Evolutionary conservation across 2,329 filamentous ascomycete species (phyloP).

Genomic region (Alternaria metachromatica): DNA sequence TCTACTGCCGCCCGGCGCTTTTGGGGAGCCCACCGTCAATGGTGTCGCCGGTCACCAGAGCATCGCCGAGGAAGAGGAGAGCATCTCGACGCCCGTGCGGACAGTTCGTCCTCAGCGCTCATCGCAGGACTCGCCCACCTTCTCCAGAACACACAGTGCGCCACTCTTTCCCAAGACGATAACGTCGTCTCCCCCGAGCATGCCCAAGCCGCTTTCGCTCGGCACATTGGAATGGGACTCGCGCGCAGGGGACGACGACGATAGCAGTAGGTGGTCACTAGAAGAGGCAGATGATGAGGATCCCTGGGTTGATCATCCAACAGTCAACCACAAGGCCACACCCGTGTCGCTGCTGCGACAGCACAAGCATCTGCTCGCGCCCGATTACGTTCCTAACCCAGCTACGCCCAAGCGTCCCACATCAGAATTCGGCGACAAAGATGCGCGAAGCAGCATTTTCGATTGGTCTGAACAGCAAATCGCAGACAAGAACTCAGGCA

Average conservation of each 20-base stretch:
- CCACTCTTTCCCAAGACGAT: slow-evolving; percentile 51
- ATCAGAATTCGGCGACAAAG: slow-evolving; percentile 48
- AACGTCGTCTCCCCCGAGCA: slow-evolving; percentile 54
- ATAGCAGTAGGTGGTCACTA: slow-evolving; percentile 52
- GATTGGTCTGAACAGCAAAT: slow-evolving; percentile 76
- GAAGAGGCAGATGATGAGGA: slow-evolving; percentile 48
- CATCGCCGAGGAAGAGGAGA: slow-evolving; percentile 60
- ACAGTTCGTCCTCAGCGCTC: slow-evolving; percentile 49
- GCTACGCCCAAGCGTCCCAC: slow-evolving; percentile 49
- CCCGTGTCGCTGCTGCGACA: slow-evolving; percentile 44
- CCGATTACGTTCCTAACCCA: slow-evolving; percentile 44
- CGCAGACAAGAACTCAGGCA: slow-evolving; percentile 66
- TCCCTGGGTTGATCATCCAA: slow-evolving; percentile 49
- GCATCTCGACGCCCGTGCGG: slow-evolving; percentile 56
- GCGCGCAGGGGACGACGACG: slow-evolving; percentile 47
- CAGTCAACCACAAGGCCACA: slow-evolving; percentile 39
- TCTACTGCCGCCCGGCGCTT: slow-evolving; percentile 56
- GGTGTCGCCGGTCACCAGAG: slow-evolving; percentile 49
- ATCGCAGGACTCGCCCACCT: slow-evolving; percentile 46
- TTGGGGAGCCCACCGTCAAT: slow-evolving; percentile 46
- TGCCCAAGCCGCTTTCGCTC: slow-evolving; percentile 51
- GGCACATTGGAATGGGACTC: slow-evolving; percentile 51
- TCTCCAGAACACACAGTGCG: slow-evolving; percentile 33
- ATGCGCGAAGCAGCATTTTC: slow-evolving; percentile 70
- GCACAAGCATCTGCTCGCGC: slow-evolving; percentile 37